Base-by-base conservation (phyloP, 768 basidiomycete genomes). In the Mycena latifolia region DNA sequence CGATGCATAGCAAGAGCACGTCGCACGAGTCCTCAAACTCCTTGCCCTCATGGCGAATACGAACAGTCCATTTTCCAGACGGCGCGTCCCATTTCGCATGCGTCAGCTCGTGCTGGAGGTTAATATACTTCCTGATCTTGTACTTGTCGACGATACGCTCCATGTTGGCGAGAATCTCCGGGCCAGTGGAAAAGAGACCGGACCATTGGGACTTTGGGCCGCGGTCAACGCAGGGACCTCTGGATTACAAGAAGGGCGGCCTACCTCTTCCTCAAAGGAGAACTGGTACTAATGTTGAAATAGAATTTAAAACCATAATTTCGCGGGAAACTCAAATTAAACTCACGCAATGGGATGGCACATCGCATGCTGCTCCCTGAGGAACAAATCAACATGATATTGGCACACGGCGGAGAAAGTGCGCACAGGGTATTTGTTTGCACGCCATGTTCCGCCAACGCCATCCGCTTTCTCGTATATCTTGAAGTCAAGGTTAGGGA, bases 21-120 rank as follows among this genome's bases (percentile, higher is more conserved):
- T 91, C 89, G 2, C 84, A 85, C 0, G 74, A 79, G 62, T 89
- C 89, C 27, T 85, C 84, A 47, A 88, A 79, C 56, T 84, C 84
- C 60, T 71, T 79, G 20, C 70, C 73, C 51, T 71, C 60, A 28
- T 77, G 78, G 7, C 79, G 79, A 52, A 89, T 77, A 12, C 75
- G 83, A 5, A 90, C 73, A 41, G 80, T 77, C 89, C 89, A 91
- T 74, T 87, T 86, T 9, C 84, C 86, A 0, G 77, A 69, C 7
- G 74, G 54, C 59, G 86, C 85, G 66, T 85, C 74, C 39, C 50
- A 64, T 46, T 64, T 33, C 15, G 63, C 63, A 24, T 64, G 63
- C 48, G 63, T 64, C 48, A 64, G 55, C 31, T 64, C 55, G 33
- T 64, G 63, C 22, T 64, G 5, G 63, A 64, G 9, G 41, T 64